Base-by-base conservation (phyloP, 139 green algal genomes). In the Penium margaritaceum region DNA sequence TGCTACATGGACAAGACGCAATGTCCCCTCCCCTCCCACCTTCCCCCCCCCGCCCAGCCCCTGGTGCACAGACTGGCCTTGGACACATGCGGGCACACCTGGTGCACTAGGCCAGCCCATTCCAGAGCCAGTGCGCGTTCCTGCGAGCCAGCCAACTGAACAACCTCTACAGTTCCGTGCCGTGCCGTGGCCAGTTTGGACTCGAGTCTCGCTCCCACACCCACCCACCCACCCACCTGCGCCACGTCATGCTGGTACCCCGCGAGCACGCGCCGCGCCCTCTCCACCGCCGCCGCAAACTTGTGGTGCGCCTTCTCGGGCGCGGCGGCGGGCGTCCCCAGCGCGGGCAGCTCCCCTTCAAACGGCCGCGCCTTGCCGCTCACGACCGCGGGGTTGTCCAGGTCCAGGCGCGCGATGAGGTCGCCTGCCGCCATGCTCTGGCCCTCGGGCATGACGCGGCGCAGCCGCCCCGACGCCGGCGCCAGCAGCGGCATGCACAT, bases 401-500 rank as follows among this genome's bases (percentile, higher is more conserved):
- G 67, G 34, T 76, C 73, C 24, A 86, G 70, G 6, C 14, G 14
- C 27, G 70, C 77, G 46, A 86, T 72, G 24, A 79, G 51, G 29
- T 86, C 81, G 17, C 81, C 81, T 1, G 72, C 38, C 7, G 7
- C 14, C 61, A 82, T 84, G 61, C 76, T 44, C 32, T 69, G 32
- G 34, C 76, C 76, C 14, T 84, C 76, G 37, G 44, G 15, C 21
- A 84, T 19, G 30, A 41, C n/a, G 15, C 44, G 80, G 57, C 71
- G 46, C 12, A 85, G 70, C 30, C 17, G 80, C 44, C 79, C 79
- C 3, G 66, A n/a, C 14, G 53, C 77, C 3, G 66, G 65, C 24
- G 67, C 43, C 6, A 84, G 33, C 51, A 84, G 76, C n/a, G 77
- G 77, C 77, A 84, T 85, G 63, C 72, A 79, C 77, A 84, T 84